phyloP scores from a whole-genome alignment of 192 early-diverging fungal genomes.

The Jimgerdemannia flammicorona region DNA sequence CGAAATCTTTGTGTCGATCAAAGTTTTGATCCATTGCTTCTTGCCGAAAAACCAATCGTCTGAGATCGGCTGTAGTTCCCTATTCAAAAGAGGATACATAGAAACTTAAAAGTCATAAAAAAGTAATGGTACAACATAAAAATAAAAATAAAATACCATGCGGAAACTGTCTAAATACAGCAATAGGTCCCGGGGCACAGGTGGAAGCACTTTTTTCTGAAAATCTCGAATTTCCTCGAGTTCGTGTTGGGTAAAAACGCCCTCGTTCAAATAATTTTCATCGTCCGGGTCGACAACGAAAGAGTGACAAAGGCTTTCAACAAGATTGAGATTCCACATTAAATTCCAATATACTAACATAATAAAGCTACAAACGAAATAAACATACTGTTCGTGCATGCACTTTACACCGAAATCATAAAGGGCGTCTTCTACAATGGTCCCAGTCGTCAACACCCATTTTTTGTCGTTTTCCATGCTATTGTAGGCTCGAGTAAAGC shows the following conservation, averaged over 20 bases:
- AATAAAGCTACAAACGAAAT: too few species aligned
- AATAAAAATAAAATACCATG: constrained; percentile 10
- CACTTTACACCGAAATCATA: constrained; percentile 23
- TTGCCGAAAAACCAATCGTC: constrained; percentile 15
- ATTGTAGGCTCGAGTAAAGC: constrained; percentile 11
- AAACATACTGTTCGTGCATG: constrained; percentile 22
- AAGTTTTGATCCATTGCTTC: constrained; percentile 12
- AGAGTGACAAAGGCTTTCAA: constrained; percentile 17
- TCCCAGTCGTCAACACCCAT: constrained; percentile 21
- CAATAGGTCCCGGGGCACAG: constrained; percentile 17
- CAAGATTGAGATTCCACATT: background rate
- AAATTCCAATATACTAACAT: too few species aligned
- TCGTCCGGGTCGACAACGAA: constrained; percentile 16
- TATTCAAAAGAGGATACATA: constrained; percentile 9
- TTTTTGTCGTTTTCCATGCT: constrained; percentile 17
- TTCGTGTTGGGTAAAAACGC: constrained; percentile 16
- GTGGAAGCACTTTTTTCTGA: constrained; percentile 10
- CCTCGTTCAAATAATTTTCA: constrained; percentile 13
- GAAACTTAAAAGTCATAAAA: constrained; percentile 8
- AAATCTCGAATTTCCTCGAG: constrained; percentile 15
- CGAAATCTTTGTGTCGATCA: constrained; percentile 19
- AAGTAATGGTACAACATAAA: constrained; percentile 5
- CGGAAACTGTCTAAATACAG: constrained; percentile 22
- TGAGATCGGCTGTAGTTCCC: constrained; percentile 12
- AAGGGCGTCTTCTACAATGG: constrained; percentile 22